These are phyloP conservation scores for Mikania micrantha DNA, from an alignment of 129 eudicot species.

Conservation along the genomic window DNA sequence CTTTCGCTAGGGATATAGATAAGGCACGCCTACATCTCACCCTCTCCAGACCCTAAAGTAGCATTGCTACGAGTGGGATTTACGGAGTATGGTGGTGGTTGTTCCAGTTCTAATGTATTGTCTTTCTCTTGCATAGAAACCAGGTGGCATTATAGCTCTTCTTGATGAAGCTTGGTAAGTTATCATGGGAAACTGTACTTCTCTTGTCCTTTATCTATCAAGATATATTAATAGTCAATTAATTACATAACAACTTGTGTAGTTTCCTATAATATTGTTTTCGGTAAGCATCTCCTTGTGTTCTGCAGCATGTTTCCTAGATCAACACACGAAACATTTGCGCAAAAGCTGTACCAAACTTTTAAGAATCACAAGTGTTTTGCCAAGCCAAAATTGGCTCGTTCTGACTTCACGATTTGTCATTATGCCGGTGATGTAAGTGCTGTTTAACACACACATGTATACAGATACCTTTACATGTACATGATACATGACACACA, in stretches of 20 bases:
- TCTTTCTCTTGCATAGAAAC: constrained; percentile 61
- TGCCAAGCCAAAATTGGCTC: constrained; percentile 85
- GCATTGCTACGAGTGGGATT: too few relatives aligned
- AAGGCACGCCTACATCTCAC: too few relatives aligned
- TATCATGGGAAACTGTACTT: not conserved
- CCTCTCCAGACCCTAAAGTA: too few relatives aligned
- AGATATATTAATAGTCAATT: not conserved
- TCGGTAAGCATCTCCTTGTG: constrained; percentile 13
- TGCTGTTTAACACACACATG: not conserved
- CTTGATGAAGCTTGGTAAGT: constrained; percentile 99
- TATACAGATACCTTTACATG: not conserved
- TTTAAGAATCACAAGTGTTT: constrained; percentile 83
- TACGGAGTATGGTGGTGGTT: too few relatives aligned
- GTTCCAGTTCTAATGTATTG: constrained; percentile 19
- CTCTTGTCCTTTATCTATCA: not conserved
- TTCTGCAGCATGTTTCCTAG: constrained; percentile 94
- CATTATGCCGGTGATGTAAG: constrained; percentile 99
- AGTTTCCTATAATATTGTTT: constrained; percentile 1
- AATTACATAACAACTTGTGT: constrained; percentile 5
- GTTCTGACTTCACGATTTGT: constrained; percentile 84
- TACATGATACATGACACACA: not conserved
- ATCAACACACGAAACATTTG: constrained; percentile 92
- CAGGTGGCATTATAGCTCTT: constrained; percentile 98
- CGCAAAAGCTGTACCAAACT: constrained; percentile 86
- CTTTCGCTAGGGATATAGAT: too few relatives aligned